Evolutionary conservation across 768 basidiomycete species (phyloP), one percentile per base, ranked within the genome.

Genomic region (Lactifluus hygrophoroides): DNA sequence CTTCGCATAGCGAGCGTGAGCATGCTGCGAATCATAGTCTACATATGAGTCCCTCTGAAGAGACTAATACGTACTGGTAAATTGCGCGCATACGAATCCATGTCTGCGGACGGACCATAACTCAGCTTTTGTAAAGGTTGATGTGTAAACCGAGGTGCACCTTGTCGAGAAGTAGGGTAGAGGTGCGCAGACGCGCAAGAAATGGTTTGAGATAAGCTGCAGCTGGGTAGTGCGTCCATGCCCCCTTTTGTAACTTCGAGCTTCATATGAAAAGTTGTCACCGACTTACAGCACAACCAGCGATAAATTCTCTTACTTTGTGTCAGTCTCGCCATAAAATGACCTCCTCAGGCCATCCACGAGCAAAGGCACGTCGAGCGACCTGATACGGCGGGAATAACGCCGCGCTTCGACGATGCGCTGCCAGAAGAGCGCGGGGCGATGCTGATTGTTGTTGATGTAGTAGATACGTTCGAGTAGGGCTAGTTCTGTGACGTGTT

Each of bases 401-500:
- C 81, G 76, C 60, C 84, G 76, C 19, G 84, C 74, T 66, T 90
- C 90, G 10, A 68, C 65, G 16, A 85, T 73, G 30, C 81, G 81
- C 65, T 79, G 75, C 85, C 87, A 90, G 69, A 88, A 89, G 11
- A 89, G 70, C 25, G 85, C 78, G 3, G 75, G 67, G 30, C 82
- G 77, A 67, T 88, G 86, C 65, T 92, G 89, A 63, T 90, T 91
- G 66, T 86, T 88, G 62, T 81, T 82, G 64, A 88, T 88, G 72
- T 91, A 90, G 68, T 84, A 84, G 2, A 90, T 67, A 59, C 85
- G 76, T 64, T 84, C 81, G 35, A 90, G 73, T 19, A 87, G 69
- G 51, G 78, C 77, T 5, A 81, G 68, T 64, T 89, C 86, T 27
- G 80, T 75, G 3, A 70, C 63, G 42, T 79, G 75, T 14, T 73